Evolutionary conservation across 2,329 filamentous ascomycete species (phyloP), one percentile per base, ranked within the genome.

Genomic region (Penicillium sumatraense): DNA sequence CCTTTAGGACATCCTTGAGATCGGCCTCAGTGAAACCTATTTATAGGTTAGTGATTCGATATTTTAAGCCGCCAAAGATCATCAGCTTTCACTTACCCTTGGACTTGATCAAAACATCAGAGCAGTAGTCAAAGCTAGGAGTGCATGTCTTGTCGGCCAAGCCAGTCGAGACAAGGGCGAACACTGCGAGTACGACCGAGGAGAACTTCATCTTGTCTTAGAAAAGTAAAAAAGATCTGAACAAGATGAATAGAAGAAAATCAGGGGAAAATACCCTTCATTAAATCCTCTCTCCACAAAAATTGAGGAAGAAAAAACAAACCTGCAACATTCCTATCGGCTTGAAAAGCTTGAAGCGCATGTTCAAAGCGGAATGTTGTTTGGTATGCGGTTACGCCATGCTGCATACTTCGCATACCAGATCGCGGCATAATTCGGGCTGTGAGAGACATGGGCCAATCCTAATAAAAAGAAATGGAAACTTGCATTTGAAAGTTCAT

Each of bases 71-170:
- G 1, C 16, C 2, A 23, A 3, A 10, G n/a, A n/a, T n/a, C n/a
- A n/a, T n/a, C n/a, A n/a, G n/a, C 11, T 26, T n/a, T 11, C n/a
- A 13, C 55, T 42, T 51, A 72, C 70, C 70, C 42, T 72, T 70
- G 2, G 60, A 60, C 14, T 65, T 60, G 18, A 70, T 62, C 23
- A 72, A 54, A 10, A 61, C 56, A 24, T 64, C 61, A 1, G 70
- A 65, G 56, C 70, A 72, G 53, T 72, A 72, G 47, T 72, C 70
- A 48, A 72, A 72, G 54, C 70, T 72, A 6, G 70, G 70, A 0
- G 68, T 71, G 47, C 70, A 72, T 16, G 67, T 62, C 50, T 71
- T 71, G 8, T 62, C 58, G 9, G 69, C 67, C 5, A 71, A 24
- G 13, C 61, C 54, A 7, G 62, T 55, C 11, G 63, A 49, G 33